phyloP scores from a whole-genome alignment of 768 basidiomycete genomes.

The Trametes coccinea region DNA sequence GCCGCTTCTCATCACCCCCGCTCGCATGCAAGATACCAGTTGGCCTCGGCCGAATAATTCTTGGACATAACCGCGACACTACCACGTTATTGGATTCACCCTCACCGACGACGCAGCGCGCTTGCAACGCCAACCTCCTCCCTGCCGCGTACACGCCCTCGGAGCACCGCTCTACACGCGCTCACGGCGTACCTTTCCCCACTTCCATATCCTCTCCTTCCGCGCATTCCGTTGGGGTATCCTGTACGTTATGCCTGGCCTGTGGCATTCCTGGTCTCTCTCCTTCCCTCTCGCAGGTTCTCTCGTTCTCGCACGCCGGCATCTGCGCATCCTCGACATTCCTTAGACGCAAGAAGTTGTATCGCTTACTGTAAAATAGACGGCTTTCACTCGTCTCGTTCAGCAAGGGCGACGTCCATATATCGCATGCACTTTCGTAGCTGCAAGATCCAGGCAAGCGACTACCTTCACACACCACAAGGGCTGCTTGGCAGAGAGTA shows the following conservation, averaged over 20 bases:
- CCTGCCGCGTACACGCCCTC: background rate
- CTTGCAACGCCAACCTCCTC: too few species aligned
- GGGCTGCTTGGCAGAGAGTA: too few species aligned
- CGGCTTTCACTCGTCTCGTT: too few species aligned
- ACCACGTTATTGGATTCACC: background rate
- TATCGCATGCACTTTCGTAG: too few species aligned
- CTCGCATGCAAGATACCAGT: slow-evolving; percentile 8
- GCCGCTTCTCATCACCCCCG: background rate
- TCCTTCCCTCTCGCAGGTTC: background rate
- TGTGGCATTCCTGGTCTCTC: background rate
- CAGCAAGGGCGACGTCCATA: background rate
- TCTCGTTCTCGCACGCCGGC: background rate
- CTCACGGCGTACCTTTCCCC: too few species aligned
- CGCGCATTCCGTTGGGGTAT: background rate
- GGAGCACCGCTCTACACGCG: too few species aligned
- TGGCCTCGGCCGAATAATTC: background rate
- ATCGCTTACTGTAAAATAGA: slow-evolving; percentile 13
- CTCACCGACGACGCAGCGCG: too few species aligned
- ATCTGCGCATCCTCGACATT: slow-evolving; percentile 3
- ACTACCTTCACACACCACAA: too few species aligned
- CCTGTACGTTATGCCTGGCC: background rate
- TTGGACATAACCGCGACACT: background rate
- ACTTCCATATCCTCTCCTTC: background rate
- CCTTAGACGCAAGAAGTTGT: slow-evolving; percentile 15
- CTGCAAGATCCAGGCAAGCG: too few species aligned